These are phyloP conservation scores for Penicillium paxilli DNA, from an alignment of 495 filamentous ascomycete species.

Conservation along the genomic window DNA sequence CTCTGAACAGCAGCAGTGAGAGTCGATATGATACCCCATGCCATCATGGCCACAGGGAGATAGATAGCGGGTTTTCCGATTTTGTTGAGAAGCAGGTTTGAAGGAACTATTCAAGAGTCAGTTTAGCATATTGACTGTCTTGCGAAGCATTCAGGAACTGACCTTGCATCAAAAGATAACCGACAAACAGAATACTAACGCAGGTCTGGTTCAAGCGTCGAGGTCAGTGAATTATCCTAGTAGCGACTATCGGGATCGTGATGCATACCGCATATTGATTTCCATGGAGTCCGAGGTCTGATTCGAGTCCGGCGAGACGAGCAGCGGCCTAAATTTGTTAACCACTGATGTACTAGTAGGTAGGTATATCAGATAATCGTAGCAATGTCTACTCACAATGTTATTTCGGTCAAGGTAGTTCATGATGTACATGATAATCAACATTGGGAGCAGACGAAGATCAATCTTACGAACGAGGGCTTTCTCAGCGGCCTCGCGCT, in stretches of 20 bases:
- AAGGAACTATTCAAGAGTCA: slow-evolving; percentile 26
- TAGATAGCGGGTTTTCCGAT: slow-evolving; percentile 61
- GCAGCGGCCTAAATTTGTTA: slow-evolving; percentile 37
- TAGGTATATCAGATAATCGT: neutral
- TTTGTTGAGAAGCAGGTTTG: slow-evolving; percentile 48
- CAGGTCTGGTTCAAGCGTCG: slow-evolving; percentile 52
- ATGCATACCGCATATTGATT: slow-evolving; percentile 41
- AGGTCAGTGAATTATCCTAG: neutral
- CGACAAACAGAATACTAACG: slow-evolving; percentile 71
- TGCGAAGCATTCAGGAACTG: slow-evolving; percentile 25
- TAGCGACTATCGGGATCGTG: neutral
- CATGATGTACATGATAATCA: slow-evolving; percentile 74
- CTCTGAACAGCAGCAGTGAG: slow-evolving; percentile 58
- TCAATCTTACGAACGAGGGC: slow-evolving; percentile 65
- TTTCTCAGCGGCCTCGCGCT: slow-evolving; percentile 48
- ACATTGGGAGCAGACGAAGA: slow-evolving; percentile 57
- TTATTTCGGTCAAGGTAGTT: slow-evolving; percentile 79
- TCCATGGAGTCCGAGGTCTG: slow-evolving; percentile 47
- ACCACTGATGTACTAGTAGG: neutral
- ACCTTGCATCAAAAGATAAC: slow-evolving; percentile 58
- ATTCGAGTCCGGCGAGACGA: slow-evolving; percentile 51
- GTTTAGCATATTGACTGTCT: neutral
- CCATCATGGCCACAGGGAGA: slow-evolving; percentile 62
- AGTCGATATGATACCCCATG: slow-evolving; percentile 74
- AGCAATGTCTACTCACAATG: slow-evolving; percentile 32